These are phyloP conservation scores for Caloboletus firmus DNA, from an alignment of 1,284 basidiomycete genomes.

Conservation along the genomic window DNA sequence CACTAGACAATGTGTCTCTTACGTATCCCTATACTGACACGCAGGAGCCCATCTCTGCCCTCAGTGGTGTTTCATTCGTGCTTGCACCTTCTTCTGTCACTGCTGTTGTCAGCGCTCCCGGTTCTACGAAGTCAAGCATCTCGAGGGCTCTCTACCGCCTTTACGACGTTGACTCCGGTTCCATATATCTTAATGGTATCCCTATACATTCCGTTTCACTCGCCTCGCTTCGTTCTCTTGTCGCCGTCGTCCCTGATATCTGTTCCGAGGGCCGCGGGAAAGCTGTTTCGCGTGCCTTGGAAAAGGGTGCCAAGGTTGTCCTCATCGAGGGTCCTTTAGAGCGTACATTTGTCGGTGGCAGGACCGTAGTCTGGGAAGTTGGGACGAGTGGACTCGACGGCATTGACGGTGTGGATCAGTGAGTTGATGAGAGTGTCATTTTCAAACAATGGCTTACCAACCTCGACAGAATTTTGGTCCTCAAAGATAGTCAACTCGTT, in stretches of 20 bases:
- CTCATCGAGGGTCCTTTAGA: constrained; percentile 80
- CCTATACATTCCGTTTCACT: constrained; percentile 87
- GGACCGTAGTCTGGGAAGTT: constrained; percentile 76
- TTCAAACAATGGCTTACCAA: constrained; percentile 1
- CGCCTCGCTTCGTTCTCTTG: constrained; percentile 70
- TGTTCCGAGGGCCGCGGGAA: constrained; percentile 86
- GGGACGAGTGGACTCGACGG: constrained; percentile 56
- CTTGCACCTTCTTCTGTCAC: constrained; percentile 79
- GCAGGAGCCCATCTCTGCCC: constrained; percentile 60
- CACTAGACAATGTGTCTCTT: constrained; percentile 73
- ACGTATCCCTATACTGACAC: constrained; percentile 76
- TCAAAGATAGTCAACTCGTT: constrained; percentile 78
- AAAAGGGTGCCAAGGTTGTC: constrained; percentile 84
- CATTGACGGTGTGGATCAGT: constrained; percentile 49
- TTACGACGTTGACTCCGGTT: constrained; percentile 79
- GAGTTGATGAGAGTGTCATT: constrained; percentile 34
- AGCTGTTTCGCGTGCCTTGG: constrained; percentile 81
- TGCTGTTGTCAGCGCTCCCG: constrained; percentile 81
- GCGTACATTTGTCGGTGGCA: constrained; percentile 64
- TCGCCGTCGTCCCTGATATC: constrained; percentile 82
- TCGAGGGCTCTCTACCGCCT: constrained; percentile 85
- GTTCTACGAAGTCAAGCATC: constrained; percentile 81
- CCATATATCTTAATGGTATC: constrained; percentile 78
- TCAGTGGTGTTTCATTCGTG: constrained; percentile 80
- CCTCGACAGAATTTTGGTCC: constrained; percentile 66